Evolutionary conservation across 805 yeast genomes (phyloP).

Genomic region (Kuraishia ogatae): DNA sequence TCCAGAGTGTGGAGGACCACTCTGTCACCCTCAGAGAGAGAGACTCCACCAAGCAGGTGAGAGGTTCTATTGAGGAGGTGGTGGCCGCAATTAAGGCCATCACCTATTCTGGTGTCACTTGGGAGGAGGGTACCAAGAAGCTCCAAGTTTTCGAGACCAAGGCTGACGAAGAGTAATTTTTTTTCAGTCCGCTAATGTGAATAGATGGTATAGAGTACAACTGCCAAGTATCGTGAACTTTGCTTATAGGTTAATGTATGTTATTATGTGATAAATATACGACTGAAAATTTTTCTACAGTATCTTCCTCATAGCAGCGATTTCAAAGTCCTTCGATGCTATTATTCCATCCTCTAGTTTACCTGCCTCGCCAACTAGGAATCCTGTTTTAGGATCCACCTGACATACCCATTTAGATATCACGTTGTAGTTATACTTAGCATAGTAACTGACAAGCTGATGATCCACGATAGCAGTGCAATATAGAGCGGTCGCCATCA

Average conservation of each 20-base stretch:
- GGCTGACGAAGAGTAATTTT: slow-evolving; percentile 28
- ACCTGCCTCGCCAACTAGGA: slow-evolving; percentile 4
- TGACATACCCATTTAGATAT: slow-evolving; percentile 13
- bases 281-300: neutral
- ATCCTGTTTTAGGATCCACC: slow-evolving; percentile 8
- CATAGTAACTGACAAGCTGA: slow-evolving; percentile 31
- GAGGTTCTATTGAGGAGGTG: slow-evolving; percentile 76
- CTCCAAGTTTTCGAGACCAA: slow-evolving; percentile 69
- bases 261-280: neutral
- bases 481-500: slow-evolving; percentile 10
- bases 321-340: slow-evolving; percentile 24
- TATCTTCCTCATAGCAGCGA: slow-evolving; percentile 22
- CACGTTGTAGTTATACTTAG: slow-evolving; percentile 24
- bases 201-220: neutral
- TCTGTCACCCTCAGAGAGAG: slow-evolving; percentile 95
- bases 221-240: neutral
- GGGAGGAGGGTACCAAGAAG: slow-evolving; percentile 79
- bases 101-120: slow-evolving; percentile 64
- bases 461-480: slow-evolving; percentile 36
- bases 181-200: neutral
- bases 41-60: slow-evolving; percentile 92
- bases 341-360: slow-evolving; percentile 22
- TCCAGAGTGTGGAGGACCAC: slow-evolving; percentile 80
- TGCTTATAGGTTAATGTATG: neutral
- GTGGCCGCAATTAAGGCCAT: slow-evolving; percentile 64